Base-by-base conservation (phyloP, 306 rosid genomes). In the Castanospermum australe region DNA sequence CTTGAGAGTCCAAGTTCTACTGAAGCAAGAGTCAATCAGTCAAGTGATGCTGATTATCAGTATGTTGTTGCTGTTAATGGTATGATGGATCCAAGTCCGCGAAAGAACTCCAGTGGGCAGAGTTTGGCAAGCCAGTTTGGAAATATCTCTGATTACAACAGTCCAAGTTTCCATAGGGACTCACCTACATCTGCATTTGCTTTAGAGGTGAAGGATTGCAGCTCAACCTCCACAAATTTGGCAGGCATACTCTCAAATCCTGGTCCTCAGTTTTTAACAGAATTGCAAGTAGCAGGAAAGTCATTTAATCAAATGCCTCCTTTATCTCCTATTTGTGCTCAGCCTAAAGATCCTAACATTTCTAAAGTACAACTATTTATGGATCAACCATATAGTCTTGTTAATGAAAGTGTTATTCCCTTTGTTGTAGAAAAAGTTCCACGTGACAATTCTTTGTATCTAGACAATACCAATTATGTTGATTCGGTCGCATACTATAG, bases 41-140 rank as follows among this genome's bases (percentile, higher is more conserved):
- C 89, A 78, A 81, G 77, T 55, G 89, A 87, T 60, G 81, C 50
- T 35, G 97, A 92, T 59, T 86, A 83, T 77, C 93, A 91, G 57
- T 94, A 88, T 84, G 92, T 91, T 75, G 89, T 81, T 60, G 97
- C 97, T 83, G 91, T 89, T 63, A 91, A 93, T 84, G 91, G 94
- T 71, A 90, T 88, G 89, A 67, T 88, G 50, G 91, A 92, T 76
- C 82, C 41, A 84, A 90, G 90, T 84, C 85, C 88, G 1, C 81
- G 71, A 74, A 89, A 77, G 76, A 88, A 87, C 77, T 84, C 86
- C 8, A 75, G 81, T 59, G 91, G 88, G n/a, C 91, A 86, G 24
- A 91, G 88, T 80, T 68, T 89, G 42, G 71, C 84, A 39, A 80
- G 89, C 88, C 97, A 81, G 41, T 83, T 84, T 36, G 96, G 92